Evolutionary conservation across 257 asterid species (phyloP).

Genomic region (Fraxinus excelsior): DNA sequence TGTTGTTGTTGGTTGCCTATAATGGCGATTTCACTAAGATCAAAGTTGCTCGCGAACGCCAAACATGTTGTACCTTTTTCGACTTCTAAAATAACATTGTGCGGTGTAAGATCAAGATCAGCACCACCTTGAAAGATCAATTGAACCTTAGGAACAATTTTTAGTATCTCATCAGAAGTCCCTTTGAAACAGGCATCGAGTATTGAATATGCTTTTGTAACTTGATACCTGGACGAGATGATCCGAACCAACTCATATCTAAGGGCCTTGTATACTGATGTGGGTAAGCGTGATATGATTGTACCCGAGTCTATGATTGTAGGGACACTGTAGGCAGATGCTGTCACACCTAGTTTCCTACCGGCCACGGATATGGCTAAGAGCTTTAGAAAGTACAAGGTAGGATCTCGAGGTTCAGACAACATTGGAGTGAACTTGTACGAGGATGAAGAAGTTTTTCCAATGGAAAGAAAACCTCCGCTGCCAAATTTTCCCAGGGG

Average conservation of each 20-base stretch:
- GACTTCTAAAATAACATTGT: slow-evolving; percentile 44
- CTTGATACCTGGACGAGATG: slow-evolving; percentile 39
- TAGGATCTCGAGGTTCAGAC: slow-evolving; percentile 39
- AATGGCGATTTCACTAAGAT: slow-evolving; percentile 29
- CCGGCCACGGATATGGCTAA: slow-evolving; percentile 39
- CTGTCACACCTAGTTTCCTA: slow-evolving; percentile 26
- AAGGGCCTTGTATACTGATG: slow-evolving; percentile 43
- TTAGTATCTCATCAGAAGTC: slow-evolving; percentile 24
- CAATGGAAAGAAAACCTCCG: slow-evolving; percentile 54
- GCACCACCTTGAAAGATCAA: slow-evolving; percentile 54
- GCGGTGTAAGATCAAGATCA: slow-evolving; percentile 30
- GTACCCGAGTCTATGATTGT: slow-evolving; percentile 65
- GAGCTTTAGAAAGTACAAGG: slow-evolving; percentile 44
- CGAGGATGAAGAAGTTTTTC: slow-evolving; percentile 28
- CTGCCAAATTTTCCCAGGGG: slow-evolving; percentile 38
- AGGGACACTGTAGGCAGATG: slow-evolving; percentile 37
- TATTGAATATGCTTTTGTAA: slow-evolving; percentile 31
- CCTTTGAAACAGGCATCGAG: slow-evolving; percentile 58
- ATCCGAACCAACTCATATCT: slow-evolving; percentile 32
- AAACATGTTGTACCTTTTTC: slow-evolving; percentile 54
- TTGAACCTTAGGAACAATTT: slow-evolving; percentile 37
- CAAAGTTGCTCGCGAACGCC: slow-evolving; percentile 45
- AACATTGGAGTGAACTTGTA: slow-evolving; percentile 56
- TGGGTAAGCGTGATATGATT: slow-evolving; percentile 40
- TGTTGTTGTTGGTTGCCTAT: slow-evolving; percentile 65